A percentile compares a stretch with the other conserved stretches of the same genome.
These are phyloP conservation scores for Mucor piriformis DNA, from an alignment of 371 early-diverging fungal species.

Conservation along the genomic window DNA sequence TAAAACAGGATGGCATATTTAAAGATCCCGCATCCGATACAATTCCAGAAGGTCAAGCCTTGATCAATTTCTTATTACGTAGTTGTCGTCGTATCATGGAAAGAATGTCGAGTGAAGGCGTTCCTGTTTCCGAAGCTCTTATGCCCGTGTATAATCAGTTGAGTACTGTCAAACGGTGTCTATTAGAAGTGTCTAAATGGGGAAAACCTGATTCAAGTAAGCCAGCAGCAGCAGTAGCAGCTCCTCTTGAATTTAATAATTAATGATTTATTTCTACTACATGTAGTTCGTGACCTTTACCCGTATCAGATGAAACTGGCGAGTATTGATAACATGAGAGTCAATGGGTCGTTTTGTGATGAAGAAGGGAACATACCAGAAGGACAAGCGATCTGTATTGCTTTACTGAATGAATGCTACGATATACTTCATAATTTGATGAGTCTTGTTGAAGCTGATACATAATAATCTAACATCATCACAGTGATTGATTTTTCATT, in stretches of 20 bases:
- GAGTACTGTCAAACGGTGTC: slow-evolving; percentile 79
- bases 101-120: slow-evolving; percentile 78
- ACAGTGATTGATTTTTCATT: too few relatives aligned
- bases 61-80: slow-evolving; percentile 83
- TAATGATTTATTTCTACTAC: background rate
- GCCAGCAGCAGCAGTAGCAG: background rate
- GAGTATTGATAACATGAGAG: slow-evolving; percentile 79
- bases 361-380: slow-evolving; percentile 84
- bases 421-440: slow-evolving; percentile 82
- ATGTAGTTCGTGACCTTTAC: slow-evolving; percentile 74
- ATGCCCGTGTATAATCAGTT: slow-evolving; percentile 87
- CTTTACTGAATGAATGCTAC: slow-evolving; percentile 86
- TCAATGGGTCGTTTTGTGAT: slow-evolving; percentile 86
- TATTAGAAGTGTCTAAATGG: slow-evolving; percentile 81
- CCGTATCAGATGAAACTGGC: slow-evolving; percentile 88
- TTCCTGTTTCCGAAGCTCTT: slow-evolving; percentile 86
- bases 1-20: slow-evolving; percentile 74
- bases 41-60: slow-evolving; percentile 72
- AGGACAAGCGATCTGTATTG: slow-evolving; percentile 83
- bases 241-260: background rate
- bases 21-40: slow-evolving; percentile 63
- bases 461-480: background rate
- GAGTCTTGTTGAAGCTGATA: slow-evolving; percentile 23
- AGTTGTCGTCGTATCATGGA: slow-evolving; percentile 88
- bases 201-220: slow-evolving; percentile 77